Evolutionary conservation across 2,329 filamentous ascomycete species (phyloP), one percentile per base, ranked within the genome.

Genomic region (Zasmidium citrigriseum): DNA sequence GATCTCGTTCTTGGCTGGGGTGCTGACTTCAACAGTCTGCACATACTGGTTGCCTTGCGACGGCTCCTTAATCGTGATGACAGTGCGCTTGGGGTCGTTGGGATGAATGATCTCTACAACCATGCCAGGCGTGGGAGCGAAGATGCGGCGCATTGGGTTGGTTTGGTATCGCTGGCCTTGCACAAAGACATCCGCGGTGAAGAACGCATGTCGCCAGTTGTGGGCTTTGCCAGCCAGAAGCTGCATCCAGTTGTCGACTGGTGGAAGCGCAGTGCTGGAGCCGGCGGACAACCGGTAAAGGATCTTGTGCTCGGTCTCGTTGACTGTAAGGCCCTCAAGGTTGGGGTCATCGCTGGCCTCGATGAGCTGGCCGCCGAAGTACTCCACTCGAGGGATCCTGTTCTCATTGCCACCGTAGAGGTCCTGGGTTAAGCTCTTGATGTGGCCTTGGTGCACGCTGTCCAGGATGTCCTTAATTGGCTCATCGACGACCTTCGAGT

Each of bases 81-180:
- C 83, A 2, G 93, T 98, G 79, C 90, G 93, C 59, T 84, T 77
- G 3, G 93, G 88, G 45, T 96, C 87, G 59, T 93, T 88, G 21
- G 93, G 92, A 71, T 93, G 79, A 21, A 83, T 75, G 61, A 99
- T 90, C 78, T 99, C 95, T 29, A 99, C 91, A 59, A 92, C 89
- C 75, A 98, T 86, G 48, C 95, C 95, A 29, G 88, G 87, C 14
- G 87, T 85, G 14, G 95, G 95, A 11, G 90, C 88, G 65, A 98
- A 93, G 59, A 99, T 92, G 57, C 93, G 88, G 73, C 88, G 89
- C 79, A 97, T 89, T 0, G 95, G 96, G 78, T 99, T 99, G 58
- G 91, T 96, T 80, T 98, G 91, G 80, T 96, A 98, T 72, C 96
- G 92, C 75, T 96, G 89, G 16, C 93, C 95, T 76, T 99, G 95